Evolutionary conservation across 495 filamentous ascomycete genomes (phyloP), one percentile per base, ranked within the genome.

Genomic region (Chlorociboria aeruginascens): DNA sequence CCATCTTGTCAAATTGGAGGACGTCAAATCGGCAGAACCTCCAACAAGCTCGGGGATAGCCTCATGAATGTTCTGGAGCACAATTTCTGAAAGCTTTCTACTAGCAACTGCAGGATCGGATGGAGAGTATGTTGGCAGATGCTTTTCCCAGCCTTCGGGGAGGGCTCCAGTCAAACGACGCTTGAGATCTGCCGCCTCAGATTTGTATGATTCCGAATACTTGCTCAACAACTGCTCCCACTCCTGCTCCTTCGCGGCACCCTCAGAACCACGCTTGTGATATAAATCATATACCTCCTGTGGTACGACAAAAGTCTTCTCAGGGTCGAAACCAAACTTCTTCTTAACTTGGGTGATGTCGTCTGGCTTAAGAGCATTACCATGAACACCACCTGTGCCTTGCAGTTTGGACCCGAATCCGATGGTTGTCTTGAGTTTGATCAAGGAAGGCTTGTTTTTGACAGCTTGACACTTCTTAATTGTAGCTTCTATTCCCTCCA

Each of bases 1-100:
- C 84, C 87, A 95, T 61, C 89, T 81, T 54, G 92, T 99, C 71
- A 97, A 84, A 78, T 97, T 99, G 55, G 92, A 97, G 63, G 86
- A 86, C 55, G 92, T 99, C 76, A 99, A 69, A 75, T 99, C 92
- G 49, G 92, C 92, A 51, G 92, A 99, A 47, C 92, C 92, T 59
- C 90, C 93, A 32, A 97, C 68, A 46, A 99, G 80, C 68, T 97
- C 93, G 54, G 92, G 92, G 46, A 99, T 56, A 55, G 70, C 76
- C 30, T 73, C 66, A 72, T 94, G 80, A 63, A 99, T 81, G 67
- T 87, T 88, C 68, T 85, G 79, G 56, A 99, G 79, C 48, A 96
- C 86, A 46, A 76, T 79, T 76, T 99, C 92, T 54, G 92, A 97
- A 28, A 97, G 81, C 73, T 95, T 99, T 57, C 92, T 78, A 45